Conservation (phyloP, 2,329 filamentous ascomycete species). For the Nannizziopsis arthrosporioides region DNA sequence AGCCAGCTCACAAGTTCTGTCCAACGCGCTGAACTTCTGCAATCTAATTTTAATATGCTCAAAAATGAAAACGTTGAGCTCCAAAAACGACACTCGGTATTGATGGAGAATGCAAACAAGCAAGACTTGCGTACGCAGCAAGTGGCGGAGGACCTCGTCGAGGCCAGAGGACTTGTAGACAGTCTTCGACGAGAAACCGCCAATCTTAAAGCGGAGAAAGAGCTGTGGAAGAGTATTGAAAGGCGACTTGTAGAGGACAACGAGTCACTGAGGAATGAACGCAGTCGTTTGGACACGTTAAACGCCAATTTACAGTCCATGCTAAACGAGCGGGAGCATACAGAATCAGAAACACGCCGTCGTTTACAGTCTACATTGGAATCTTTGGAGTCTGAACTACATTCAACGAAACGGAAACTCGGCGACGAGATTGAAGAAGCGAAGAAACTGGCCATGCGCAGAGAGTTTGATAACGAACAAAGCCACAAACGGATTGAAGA, state of each 20-base stretch:
- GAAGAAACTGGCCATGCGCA: constrained; percentile 69
- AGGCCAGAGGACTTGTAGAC: constrained; percentile 68
- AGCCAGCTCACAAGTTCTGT: constrained; percentile 72
- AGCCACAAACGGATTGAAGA: constrained; percentile 87
- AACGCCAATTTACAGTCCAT: constrained; percentile 76
- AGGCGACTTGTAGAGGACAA: constrained; percentile 80
- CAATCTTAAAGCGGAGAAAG: constrained; percentile 90
- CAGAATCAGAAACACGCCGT: constrained; percentile 69
- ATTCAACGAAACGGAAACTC: constrained; percentile 67
- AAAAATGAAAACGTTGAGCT: constrained; percentile 77
- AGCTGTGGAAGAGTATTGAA: constrained; percentile 88
- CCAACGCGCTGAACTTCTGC: constrained; percentile 79
- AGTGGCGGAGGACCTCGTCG: constrained; percentile 83
- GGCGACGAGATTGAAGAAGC: constrained; percentile 70
- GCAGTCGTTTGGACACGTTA: constrained; percentile 68
- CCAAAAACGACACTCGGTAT: constrained; percentile 63
- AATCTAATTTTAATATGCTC: constrained; percentile 72
- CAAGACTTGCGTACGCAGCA: constrained; percentile 86
- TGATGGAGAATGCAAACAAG: constrained; percentile 75
- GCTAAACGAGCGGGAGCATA: constrained; percentile 80
- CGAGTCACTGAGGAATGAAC: constrained; percentile 71
- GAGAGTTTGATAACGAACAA: constrained; percentile 83
- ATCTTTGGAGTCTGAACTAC: constrained; percentile 64
- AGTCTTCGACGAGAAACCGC: constrained; percentile 81
- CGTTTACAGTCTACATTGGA: constrained; percentile 70